Evolutionary conservation across 148 eudicot genomes (phyloP), one percentile per base, ranked within the genome.

Genomic region (Cornus controversa): DNA sequence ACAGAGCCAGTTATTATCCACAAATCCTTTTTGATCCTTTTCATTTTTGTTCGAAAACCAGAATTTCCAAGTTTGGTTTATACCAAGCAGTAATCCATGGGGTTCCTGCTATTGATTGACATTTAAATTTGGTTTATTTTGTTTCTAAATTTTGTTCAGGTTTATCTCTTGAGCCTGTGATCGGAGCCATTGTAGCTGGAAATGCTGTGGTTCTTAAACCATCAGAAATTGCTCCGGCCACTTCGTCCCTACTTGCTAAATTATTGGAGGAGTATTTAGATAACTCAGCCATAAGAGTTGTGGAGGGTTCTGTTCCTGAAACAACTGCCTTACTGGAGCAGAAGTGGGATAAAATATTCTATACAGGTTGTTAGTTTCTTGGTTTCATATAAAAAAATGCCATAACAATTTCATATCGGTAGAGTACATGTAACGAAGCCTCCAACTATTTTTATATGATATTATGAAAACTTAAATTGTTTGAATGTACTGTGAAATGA

Each of bases 101-200:
- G 58, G 26, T 58, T 23, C 11, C 16, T 15, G 24, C 18, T 25
- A 36, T 18, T 64, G 25, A 71, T 14, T 40, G 27, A 34, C 69
- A 64, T 18, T 31, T 42, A 22, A 75, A 67, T 67, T 45, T 66
- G 10, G 20, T 66, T 66, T 40, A 62, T 18, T 50, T 47, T 6
- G 10, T 67, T 27, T 66, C 6, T 0, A 14, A 18, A 20, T 60
- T 18, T 42, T 65, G 22, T 27, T 26, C 88, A 95, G 96, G 90
- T 83, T 73, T 95, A 74, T 90, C 97, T 31, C 82, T 95, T 66
- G 94, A 95, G 58, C 99, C 99, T 60, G 88, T 95, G 34, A 88
- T 95, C 40, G 99, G 94, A 73, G 99, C 99, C 42, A 89, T 95
- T 60, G 88, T 97, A 82, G 97, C 99, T 22, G 99, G 99, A 20